phyloP scores from a whole-genome alignment of 2,329 filamentous ascomycete species.

The Chaetomium olivaceum region DNA sequence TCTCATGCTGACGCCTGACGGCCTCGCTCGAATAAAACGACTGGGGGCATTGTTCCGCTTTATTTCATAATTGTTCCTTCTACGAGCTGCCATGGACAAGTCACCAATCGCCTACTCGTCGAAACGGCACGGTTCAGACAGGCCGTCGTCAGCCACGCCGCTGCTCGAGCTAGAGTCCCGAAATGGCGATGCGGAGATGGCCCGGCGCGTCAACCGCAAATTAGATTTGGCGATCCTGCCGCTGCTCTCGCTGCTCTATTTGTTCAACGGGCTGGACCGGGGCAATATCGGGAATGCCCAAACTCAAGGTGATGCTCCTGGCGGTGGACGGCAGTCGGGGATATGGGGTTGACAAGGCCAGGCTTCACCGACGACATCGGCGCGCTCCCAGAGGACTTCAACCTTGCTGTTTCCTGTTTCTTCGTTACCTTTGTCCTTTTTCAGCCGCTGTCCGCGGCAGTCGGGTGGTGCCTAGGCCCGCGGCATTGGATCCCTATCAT shows the following conservation, averaged over 20 bases:
- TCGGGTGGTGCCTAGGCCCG: constrained; percentile 46
- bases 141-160: constrained; percentile 9
- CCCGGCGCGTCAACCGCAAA: constrained; percentile 39
- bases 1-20: not conserved
- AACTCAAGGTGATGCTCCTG: constrained; percentile 36
- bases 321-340: not conserved
- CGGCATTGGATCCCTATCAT: constrained; percentile 57
- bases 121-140: not conserved
- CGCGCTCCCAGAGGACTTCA: constrained; percentile 52
- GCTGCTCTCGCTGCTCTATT: constrained; percentile 38
- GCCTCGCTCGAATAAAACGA: not conserved
- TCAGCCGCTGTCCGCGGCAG: constrained; percentile 54
- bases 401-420: constrained; percentile 57
- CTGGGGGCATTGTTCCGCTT: not conserved
- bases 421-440: constrained; percentile 60
- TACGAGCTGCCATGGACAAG: not conserved
- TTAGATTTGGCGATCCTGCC: constrained; percentile 39
- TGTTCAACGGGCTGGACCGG: constrained; percentile 45
- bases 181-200: not conserved
- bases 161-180: not conserved
- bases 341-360: constrained; percentile 6
- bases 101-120: not conserved
- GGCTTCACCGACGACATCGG: constrained; percentile 57
- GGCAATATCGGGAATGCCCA: constrained; percentile 46
- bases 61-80: not conserved